These are phyloP conservation scores for Colletotrichum paranaense DNA, from an alignment of 2,329 filamentous ascomycete genomes.

Conservation along the genomic window DNA sequence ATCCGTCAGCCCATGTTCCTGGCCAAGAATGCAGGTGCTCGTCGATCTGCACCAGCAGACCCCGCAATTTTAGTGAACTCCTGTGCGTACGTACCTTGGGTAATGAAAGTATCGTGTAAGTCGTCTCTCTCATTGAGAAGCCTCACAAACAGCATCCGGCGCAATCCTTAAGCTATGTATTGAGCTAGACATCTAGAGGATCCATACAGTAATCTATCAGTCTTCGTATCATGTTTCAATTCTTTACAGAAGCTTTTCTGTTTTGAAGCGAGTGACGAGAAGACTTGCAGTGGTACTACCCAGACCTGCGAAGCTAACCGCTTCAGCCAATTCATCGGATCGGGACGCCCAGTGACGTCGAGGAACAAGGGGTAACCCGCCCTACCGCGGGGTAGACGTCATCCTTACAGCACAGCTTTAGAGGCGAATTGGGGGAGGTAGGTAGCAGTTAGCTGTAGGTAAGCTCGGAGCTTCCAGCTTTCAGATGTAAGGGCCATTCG, in stretches of 20 bases:
- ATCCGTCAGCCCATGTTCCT: conserved; percentile 1
- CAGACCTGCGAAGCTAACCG: background rate
- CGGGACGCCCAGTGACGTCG: conserved; percentile 25
- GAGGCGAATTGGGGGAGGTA: background rate
- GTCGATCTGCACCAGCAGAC: background rate
- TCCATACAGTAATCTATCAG: too few species aligned
- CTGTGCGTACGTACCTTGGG: background rate
- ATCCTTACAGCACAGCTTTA: conserved; percentile 26
- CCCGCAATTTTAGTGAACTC: background rate
- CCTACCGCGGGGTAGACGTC: conserved; percentile 21
- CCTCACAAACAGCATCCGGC: background rate
- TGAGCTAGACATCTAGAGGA: too few species aligned
- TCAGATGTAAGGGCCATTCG: background rate
- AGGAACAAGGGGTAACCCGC: background rate
- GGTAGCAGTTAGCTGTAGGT: too few species aligned
- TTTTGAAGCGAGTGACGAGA: background rate
- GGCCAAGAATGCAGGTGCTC: background rate
- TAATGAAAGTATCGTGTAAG: background rate
- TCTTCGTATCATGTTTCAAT: too few species aligned
- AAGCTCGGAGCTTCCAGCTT: background rate
- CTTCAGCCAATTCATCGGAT: background rate
- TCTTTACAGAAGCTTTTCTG: too few species aligned
- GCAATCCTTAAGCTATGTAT: too few species aligned
- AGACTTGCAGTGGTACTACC: background rate
- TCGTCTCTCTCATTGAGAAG: background rate